Evolutionary conservation across 2,329 filamentous ascomycete species (phyloP).

Genomic region (Balansia obtecta): DNA sequence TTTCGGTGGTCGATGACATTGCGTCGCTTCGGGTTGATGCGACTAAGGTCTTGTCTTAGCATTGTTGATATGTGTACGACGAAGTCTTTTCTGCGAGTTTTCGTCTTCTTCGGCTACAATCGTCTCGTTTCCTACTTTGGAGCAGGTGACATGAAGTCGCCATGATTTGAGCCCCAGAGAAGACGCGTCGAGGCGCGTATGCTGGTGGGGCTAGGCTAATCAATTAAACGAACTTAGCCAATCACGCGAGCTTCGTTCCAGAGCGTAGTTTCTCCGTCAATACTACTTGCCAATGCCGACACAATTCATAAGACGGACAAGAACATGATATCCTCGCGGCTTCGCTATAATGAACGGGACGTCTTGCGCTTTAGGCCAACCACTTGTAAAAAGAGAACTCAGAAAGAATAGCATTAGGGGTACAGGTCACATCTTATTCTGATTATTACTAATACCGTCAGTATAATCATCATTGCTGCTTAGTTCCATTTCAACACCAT

Average conservation of each 20-base stretch:
- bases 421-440: neutral
- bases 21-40: constrained; percentile 59
- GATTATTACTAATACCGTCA: neutral
- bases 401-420: neutral
- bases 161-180: constrained; percentile 7
- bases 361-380: neutral
- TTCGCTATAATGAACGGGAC: neutral
- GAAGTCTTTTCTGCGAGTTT: neutral
- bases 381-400: neutral
- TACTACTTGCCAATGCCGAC: neutral
- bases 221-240: constrained; percentile 11
- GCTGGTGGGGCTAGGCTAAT: constrained; percentile 8
- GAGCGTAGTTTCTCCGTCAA: neutral
- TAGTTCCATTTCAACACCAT: neutral
- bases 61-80: constrained; percentile 19
- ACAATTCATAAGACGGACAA: too few species aligned
- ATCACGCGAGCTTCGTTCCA: neutral
- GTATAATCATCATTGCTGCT: neutral
- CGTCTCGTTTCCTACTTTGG: neutral
- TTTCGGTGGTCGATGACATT: constrained; percentile 68
- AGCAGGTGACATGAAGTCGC: neutral
- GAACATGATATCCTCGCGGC: neutral
- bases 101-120: too few species aligned
- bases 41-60: constrained; percentile 39
- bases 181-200: constrained; percentile 24